Conservation (phyloP, 352 stramenopile genomes). For the Phytopythium oedochilum region DNA sequence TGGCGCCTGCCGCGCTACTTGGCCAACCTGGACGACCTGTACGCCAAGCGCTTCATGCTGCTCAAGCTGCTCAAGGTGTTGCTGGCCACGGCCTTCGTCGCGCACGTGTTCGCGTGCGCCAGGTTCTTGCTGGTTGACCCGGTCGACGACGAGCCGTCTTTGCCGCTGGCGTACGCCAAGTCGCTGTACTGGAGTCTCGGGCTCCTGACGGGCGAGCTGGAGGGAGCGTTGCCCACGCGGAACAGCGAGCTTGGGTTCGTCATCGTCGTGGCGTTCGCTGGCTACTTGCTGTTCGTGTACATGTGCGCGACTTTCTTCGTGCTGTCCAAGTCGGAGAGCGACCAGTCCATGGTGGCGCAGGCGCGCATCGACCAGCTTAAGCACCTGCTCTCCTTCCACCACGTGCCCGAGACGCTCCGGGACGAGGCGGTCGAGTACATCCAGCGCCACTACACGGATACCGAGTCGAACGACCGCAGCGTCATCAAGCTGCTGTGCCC, state of each 20-base stretch:
- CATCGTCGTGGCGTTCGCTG: slow-evolving; percentile 35
- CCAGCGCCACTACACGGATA: slow-evolving; percentile 61
- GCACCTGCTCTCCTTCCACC: slow-evolving; percentile 61
- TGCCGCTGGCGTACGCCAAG: slow-evolving; percentile 24
- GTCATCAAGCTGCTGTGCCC: slow-evolving; percentile 62
- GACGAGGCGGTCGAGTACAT: slow-evolving; percentile 51
- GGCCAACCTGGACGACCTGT: slow-evolving; percentile 45
- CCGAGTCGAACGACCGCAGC: slow-evolving; percentile 61
- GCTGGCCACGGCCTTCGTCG: slow-evolving; percentile 25
- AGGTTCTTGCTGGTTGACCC: slow-evolving; percentile 25
- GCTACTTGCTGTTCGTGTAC: slow-evolving; percentile 59
- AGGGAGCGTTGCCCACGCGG: slow-evolving; percentile 32
- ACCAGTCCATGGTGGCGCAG: slow-evolving; percentile 29
- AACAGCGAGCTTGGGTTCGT: slow-evolving; percentile 44
- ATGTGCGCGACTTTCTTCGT: slow-evolving; percentile 63
- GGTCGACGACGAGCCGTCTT: slow-evolving; percentile 15
- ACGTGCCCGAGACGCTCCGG: slow-evolving; percentile 45
- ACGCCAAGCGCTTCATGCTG: slow-evolving; percentile 40
- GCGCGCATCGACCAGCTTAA: slow-evolving; percentile 63
- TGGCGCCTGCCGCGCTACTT: slow-evolving; percentile 42
- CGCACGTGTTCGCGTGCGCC: slow-evolving; percentile 45
- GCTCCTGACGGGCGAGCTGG: slow-evolving; percentile 46
- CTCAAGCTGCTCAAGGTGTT: slow-evolving; percentile 53
- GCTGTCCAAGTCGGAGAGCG: slow-evolving; percentile 64
- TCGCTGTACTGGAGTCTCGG: slow-evolving; percentile 54